These are phyloP conservation scores for Chaetomium globosum DNA, from an alignment of 2,329 filamentous ascomycete species.

Conservation along the genomic window DNA sequence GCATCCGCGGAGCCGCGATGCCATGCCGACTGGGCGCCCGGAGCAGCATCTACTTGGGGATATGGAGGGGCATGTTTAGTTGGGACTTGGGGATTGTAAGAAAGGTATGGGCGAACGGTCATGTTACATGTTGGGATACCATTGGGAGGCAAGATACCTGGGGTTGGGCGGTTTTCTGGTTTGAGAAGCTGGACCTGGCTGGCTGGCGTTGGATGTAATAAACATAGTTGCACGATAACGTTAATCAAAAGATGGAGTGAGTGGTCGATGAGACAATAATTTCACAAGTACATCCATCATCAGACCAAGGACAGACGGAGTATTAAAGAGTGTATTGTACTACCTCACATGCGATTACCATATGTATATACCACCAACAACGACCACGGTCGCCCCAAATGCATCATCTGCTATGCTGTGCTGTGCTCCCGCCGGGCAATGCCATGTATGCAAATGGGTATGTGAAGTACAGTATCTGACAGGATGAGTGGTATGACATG, in stretches of 20 bases:
- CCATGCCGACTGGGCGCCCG: constrained; percentile 9
- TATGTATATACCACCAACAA: constrained; percentile 1
- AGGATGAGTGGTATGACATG: constrained; percentile 2
- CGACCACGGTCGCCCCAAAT: constrained; percentile 2
- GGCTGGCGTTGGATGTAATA: neutral
- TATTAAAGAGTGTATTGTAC: constrained; percentile 2
- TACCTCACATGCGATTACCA: neutral
- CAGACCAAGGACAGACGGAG: neutral
- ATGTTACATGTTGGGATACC: neutral
- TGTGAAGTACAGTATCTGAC: constrained; percentile 9
- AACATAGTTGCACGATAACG: neutral
- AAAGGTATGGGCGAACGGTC: neutral
- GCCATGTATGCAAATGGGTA: neutral
- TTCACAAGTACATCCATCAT: neutral
- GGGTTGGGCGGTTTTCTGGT: neutral
- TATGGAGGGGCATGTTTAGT: constrained; percentile 22
- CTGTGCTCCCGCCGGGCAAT: constrained; percentile 18
- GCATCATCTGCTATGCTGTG: constrained; percentile 14
- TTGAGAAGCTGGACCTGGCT: neutral
- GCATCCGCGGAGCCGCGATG: neutral
- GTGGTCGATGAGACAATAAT: neutral
- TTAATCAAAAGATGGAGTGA: neutral
- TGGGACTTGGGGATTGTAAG: neutral
- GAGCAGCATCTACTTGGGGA: constrained; percentile 30
- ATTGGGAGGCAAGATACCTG: neutral